Evolutionary conservation across 495 filamentous ascomycete species (phyloP).

Genomic region (Podospora appendiculata): DNA sequence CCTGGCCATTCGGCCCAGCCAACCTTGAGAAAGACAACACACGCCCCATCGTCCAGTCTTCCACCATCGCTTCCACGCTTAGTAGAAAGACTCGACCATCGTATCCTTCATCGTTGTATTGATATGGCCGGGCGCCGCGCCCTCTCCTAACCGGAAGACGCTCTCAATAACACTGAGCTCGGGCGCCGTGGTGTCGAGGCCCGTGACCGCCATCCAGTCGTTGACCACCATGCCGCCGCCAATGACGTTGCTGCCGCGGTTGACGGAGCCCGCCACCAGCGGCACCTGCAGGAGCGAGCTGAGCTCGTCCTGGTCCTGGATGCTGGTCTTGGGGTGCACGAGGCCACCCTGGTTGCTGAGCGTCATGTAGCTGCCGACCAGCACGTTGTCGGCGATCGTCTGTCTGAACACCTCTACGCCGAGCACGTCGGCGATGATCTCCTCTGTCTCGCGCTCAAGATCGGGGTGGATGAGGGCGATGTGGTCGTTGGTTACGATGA

Average conservation of each 20-base stretch:
- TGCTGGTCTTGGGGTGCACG: slow-evolving; percentile 92
- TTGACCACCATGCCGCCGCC: slow-evolving; percentile 99
- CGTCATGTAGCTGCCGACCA: slow-evolving; percentile 92
- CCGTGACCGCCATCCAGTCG: slow-evolving; percentile 95
- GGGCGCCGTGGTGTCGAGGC: slow-evolving; percentile 91
- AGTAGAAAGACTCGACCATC: slow-evolving; percentile 98
- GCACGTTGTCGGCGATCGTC: slow-evolving; percentile 93
- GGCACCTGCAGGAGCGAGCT: slow-evolving; percentile 90
- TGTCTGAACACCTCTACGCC: slow-evolving; percentile 98
- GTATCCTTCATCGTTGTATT: slow-evolving; percentile 85
- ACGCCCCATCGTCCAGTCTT: too few species aligned
- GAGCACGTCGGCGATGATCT: slow-evolving; percentile 92
- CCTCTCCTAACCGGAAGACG: slow-evolving; percentile 90
- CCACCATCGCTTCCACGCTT: slow-evolving; percentile 14
- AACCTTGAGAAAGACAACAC: not conserved
- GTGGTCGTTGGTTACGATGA: slow-evolving; percentile 94
- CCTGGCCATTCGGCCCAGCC: not conserved
- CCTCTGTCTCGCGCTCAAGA: slow-evolving; percentile 89
- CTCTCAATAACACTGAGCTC: slow-evolving; percentile 93
- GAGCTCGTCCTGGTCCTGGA: slow-evolving; percentile 97
- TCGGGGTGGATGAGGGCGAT: slow-evolving; percentile 96
- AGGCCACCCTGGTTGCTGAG: slow-evolving; percentile 94
- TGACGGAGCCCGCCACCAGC: slow-evolving; percentile 87
- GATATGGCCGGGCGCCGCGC: slow-evolving; percentile 62
- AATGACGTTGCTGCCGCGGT: slow-evolving; percentile 87